These are phyloP conservation scores for Phlyctochytrium bullatum DNA, from an alignment of 192 early-diverging fungal genomes.

Conservation along the genomic window DNA sequence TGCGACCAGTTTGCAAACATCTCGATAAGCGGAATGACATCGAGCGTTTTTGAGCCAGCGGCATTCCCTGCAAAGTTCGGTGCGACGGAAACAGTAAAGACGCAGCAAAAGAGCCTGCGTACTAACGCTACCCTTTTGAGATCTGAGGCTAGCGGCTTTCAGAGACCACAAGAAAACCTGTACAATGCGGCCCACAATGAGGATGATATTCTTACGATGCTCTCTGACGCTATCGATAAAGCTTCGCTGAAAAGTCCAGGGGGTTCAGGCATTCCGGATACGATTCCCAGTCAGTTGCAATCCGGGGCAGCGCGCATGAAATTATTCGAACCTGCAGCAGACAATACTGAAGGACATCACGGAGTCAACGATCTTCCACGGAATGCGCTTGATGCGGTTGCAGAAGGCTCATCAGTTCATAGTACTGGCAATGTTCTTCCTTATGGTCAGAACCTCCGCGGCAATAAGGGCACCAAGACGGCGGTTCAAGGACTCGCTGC, in stretches of 20 bases:
- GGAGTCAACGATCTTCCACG: background rate
- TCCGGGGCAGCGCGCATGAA: too few species aligned
- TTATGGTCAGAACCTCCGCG: background rate
- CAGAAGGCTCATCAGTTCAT: background rate
- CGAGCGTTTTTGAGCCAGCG: constrained; percentile 23
- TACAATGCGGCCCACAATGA: background rate
- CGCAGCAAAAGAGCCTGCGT: background rate
- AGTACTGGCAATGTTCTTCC: background rate
- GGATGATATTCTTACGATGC: constrained; percentile 22
- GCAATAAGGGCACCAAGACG: background rate
- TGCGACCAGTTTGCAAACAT: constrained; percentile 41
- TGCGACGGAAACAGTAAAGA: background rate
- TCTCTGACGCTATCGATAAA: constrained; percentile 14
- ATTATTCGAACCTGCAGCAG: background rate
- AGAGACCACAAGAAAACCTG: background rate
- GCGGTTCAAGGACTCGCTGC: background rate
- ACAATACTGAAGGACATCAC: background rate
- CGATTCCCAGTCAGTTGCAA: background rate
- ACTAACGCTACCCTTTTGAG: background rate
- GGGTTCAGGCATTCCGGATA: background rate
- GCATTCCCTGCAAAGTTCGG: background rate
- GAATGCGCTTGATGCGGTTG: background rate
- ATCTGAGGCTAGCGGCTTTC: background rate
- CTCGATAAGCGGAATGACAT: constrained; percentile 32
- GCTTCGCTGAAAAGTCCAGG: constrained; percentile 1